These are phyloP conservation scores for Stentor coeruleus DNA, from an alignment of 73 alveolate genomes.

Conservation along the genomic window DNA sequence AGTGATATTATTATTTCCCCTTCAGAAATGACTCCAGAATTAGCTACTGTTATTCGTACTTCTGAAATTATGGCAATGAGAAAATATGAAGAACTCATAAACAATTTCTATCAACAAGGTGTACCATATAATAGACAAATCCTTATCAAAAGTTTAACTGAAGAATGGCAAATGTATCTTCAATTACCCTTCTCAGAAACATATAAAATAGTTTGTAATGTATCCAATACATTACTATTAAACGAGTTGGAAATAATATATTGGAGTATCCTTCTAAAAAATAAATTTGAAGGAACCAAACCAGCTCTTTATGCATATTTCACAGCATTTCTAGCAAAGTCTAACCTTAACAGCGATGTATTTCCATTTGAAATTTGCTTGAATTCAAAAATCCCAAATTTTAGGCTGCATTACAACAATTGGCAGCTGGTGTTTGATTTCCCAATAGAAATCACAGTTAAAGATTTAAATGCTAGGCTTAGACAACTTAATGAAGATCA, in stretches of 20 bases:
- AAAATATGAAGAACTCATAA: no score
- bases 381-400: neutral
- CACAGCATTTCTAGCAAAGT: constrained; percentile 4
- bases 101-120: no score
- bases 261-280: constrained; percentile 1
- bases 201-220: neutral
- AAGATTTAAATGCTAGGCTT: neutral
- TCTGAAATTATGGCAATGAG: no score
- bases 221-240: neutral
- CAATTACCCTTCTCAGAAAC: neutral
- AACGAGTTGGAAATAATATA: neutral
- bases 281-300: neutral
- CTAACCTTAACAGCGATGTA: neutral
- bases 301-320: neutral
- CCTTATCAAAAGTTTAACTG: neutral
- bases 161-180: neutral
- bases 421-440: constrained; percentile 19
- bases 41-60: no score
- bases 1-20: no score
- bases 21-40: no score
- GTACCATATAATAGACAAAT: neutral
- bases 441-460: neutral
- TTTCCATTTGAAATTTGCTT: neutral
- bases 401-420: neutral
- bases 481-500: neutral